Conservation (phyloP, 139 green algal genomes). For the Chlorella sp. region DNA sequence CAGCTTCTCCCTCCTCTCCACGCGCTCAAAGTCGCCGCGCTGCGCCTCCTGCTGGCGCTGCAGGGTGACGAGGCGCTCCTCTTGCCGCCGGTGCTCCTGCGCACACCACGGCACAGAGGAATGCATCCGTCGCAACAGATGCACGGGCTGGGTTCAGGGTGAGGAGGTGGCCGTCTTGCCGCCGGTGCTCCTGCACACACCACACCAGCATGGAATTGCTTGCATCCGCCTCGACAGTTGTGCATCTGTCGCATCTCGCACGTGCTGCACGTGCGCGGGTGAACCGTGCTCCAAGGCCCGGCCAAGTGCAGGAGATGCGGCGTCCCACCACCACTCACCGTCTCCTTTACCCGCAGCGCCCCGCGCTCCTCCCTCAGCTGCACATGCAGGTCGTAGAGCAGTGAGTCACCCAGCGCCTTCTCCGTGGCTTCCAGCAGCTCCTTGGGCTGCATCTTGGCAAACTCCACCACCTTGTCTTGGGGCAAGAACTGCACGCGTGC, state of each 20-base stretch:
- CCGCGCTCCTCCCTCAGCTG: constrained; percentile 22
- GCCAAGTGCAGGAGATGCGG: too few relatives aligned
- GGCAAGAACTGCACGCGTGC: constrained; percentile 82
- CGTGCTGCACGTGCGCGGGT: too few relatives aligned
- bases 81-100: background rate
- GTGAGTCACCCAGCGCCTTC: constrained; percentile 72
- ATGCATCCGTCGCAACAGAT: too few relatives aligned
- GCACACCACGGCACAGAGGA: too few relatives aligned
- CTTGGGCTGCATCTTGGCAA: constrained; percentile 70
- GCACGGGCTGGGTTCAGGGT: too few relatives aligned
- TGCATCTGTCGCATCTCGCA: too few relatives aligned
- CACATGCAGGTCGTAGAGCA: constrained; percentile 26
- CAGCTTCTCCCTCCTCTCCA: constrained; percentile 28
- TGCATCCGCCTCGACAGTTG: too few relatives aligned
- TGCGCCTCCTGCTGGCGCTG: constrained; percentile 44
- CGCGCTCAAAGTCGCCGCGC: constrained; percentile 65
- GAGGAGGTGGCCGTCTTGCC: too few relatives aligned
- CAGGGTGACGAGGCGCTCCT: constrained; percentile 18
- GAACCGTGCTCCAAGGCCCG: too few relatives aligned
- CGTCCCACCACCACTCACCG: background rate
- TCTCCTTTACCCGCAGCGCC: constrained; percentile 2
- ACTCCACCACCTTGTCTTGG: constrained; percentile 90
- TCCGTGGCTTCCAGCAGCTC: constrained; percentile 88
- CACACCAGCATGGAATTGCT: too few relatives aligned
- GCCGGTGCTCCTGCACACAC: too few relatives aligned